Evolutionary conservation across 148 eudicot species (phyloP), one percentile per base, ranked within the genome.

Genomic region (Oxyria digyna): DNA sequence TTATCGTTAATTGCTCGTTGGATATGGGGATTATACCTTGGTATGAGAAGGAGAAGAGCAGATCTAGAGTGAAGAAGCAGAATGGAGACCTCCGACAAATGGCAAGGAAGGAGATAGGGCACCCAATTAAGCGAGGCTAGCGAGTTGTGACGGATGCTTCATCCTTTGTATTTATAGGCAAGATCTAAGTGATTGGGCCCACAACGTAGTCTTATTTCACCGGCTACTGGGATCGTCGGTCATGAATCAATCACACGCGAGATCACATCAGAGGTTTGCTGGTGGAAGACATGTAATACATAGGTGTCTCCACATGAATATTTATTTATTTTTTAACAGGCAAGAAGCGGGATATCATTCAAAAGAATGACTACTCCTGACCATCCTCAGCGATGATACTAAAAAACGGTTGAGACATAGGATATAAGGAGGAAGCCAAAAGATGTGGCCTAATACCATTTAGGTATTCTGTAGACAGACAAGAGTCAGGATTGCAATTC

Each of bases 71-170:
- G 62, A 23, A 23, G 62, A 54, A 54, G 62, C 6, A 54, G 31
- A 54, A 26, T 21, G 62, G 62, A 54, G 62, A 54, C 62, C 62
- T 54, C 62, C 62, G 31, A 54, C 31, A 54, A 54, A 3, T 10
- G 62, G 24, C 8, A 31, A 35, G 6, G 24, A n/a, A n/a, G 11
- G 62, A 54, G 62, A 54, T 54, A 54, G 62, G 62, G 62, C 62
- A 54, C 62, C 62, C 62, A 54, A n/a, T n/a, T n/a, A n/a, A 54
- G 32, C 31, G 29, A 54, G 32, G 62, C 31, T 54, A 26, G 62
- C 62, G 29, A 54, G 62, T 54, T 9, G 15, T 23, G 62, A 54
- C 31, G 15, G 32, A 24, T 0, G 31, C 29, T 31, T 23, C 10
- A 23, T 24, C 32, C 62, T 54, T 11, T 13, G 31, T 54, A 54